Conservation (phyloP, 2,329 filamentous ascomycete species). For the Beauveria sp. region DNA sequence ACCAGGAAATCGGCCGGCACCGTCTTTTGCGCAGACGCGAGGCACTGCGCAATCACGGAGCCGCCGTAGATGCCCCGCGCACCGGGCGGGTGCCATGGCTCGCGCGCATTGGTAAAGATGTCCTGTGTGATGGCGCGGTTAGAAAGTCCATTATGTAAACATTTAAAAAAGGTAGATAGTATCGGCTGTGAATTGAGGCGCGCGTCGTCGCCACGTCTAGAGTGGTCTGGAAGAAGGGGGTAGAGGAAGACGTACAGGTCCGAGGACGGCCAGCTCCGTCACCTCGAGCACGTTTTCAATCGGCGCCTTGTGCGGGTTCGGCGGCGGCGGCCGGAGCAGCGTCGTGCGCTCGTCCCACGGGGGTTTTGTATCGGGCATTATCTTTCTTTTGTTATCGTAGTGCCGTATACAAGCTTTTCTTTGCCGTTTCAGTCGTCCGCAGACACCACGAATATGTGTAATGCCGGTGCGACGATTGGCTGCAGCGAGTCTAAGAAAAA, state of each 20-base stretch:
- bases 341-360: constrained; percentile 26
- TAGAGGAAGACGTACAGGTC: constrained; percentile 49
- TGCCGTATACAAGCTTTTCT: not conserved
- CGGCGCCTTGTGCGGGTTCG: constrained; percentile 62
- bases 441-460: too few species aligned
- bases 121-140: constrained; percentile 45
- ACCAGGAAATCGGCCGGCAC: constrained; percentile 73
- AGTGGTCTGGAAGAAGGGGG: not conserved
- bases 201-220: too few species aligned
- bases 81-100: constrained; percentile 84
- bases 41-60: constrained; percentile 84
- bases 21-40: constrained; percentile 81
- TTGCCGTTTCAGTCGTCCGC: not conserved
- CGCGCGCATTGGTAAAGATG: constrained; percentile 90
- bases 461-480: too few species aligned
- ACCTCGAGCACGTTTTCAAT: constrained; percentile 87
- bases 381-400: not conserved
- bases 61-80: constrained; percentile 92
- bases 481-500: too few species aligned
- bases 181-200: not conserved
- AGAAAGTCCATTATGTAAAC: not conserved
- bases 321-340: constrained; percentile 60
- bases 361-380: constrained; percentile 8
- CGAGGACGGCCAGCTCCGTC: constrained; percentile 68
- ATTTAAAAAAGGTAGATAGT: not conserved